These are phyloP conservation scores for Myxozyma vanderwaltii DNA, from an alignment of 805 yeast genomes.

Conservation along the genomic window DNA sequence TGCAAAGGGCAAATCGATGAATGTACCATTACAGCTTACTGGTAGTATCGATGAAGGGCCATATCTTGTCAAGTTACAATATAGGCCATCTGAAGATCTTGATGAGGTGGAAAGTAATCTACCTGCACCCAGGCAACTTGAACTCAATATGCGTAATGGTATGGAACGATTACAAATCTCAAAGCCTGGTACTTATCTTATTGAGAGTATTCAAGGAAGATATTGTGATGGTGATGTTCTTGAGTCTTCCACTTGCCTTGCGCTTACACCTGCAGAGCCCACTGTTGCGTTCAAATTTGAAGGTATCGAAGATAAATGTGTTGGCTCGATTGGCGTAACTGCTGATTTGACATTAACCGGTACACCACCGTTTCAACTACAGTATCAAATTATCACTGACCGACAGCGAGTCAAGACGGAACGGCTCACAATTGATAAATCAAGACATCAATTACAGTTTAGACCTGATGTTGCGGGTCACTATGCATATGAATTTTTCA, in stretches of 20 bases:
- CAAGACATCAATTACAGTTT: constrained; percentile 62
- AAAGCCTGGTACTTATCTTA: constrained; percentile 66
- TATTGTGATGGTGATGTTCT: constrained; percentile 67
- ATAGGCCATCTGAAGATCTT: constrained; percentile 13
- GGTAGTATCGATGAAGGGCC: constrained; percentile 50
- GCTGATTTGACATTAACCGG: constrained; percentile 73
- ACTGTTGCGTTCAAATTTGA: constrained; percentile 48
- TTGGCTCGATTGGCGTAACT: constrained; percentile 85
- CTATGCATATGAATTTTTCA: constrained; percentile 70
- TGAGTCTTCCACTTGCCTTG: constrained; percentile 56
- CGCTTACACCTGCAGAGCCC: constrained; percentile 63
- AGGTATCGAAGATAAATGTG: constrained; percentile 80
- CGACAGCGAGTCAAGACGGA: constrained; percentile 39
- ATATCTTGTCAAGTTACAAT: constrained; percentile 44
- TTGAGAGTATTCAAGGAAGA: constrained; percentile 57
- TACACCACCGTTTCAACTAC: constrained; percentile 75
- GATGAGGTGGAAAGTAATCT: background rate
- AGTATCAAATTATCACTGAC: constrained; percentile 55
- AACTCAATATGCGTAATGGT: constrained; percentile 19
- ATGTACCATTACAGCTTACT: constrained; percentile 34
- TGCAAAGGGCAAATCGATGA: constrained; percentile 36
- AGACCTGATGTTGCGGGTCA: constrained; percentile 81
- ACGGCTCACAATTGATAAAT: constrained; percentile 40
- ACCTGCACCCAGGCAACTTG: background rate
- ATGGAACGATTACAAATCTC: constrained; percentile 44